Conservation (phyloP, 495 filamentous ascomycete species). For the Cercophora samala region DNA sequence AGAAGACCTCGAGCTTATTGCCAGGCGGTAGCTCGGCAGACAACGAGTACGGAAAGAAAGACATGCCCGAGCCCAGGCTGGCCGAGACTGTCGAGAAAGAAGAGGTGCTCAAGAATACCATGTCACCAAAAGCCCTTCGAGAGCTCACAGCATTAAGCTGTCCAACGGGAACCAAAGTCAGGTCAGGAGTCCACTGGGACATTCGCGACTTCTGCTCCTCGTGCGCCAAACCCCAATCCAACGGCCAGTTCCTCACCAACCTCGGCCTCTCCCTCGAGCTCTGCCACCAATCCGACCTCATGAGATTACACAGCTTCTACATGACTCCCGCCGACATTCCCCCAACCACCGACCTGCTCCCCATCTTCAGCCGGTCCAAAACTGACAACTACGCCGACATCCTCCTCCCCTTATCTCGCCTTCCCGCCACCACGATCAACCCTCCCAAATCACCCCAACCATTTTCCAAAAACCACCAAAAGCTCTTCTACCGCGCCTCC, state of each 20-base stretch:
- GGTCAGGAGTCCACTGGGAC: slow-evolving; percentile 52
- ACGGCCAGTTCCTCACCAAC: slow-evolving; percentile 62
- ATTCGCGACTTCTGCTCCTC: slow-evolving; percentile 55
- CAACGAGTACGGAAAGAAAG: not conserved
- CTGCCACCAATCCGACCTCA: slow-evolving; percentile 79
- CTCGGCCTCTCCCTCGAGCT: slow-evolving; percentile 63
- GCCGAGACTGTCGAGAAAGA: not conserved
- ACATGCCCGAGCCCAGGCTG: slow-evolving; percentile 14
- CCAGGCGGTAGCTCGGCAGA: not conserved
- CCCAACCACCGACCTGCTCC: slow-evolving; percentile 60
- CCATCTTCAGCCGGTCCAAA: slow-evolving; percentile 73
- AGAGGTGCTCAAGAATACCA: slow-evolving; percentile 9
- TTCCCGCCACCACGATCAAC: not conserved
- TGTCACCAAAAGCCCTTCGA: slow-evolving; percentile 48
- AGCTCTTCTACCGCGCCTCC: slow-evolving; percentile 62
- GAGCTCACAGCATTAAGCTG: slow-evolving; percentile 53
- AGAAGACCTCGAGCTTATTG: slow-evolving; percentile 12
- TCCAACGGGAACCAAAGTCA: slow-evolving; percentile 55
- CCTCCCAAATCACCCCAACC: not conserved
- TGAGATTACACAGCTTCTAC: slow-evolving; percentile 68
- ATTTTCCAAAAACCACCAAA: slow-evolving; percentile 53
- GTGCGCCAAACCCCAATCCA: slow-evolving; percentile 64
- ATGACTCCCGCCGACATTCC: slow-evolving; percentile 61
- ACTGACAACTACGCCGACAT: slow-evolving; percentile 63
- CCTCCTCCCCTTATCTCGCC: slow-evolving; percentile 75